These are phyloP conservation scores for Podospora appendiculata DNA, from an alignment of 495 filamentous ascomycete species.

Conservation along the genomic window DNA sequence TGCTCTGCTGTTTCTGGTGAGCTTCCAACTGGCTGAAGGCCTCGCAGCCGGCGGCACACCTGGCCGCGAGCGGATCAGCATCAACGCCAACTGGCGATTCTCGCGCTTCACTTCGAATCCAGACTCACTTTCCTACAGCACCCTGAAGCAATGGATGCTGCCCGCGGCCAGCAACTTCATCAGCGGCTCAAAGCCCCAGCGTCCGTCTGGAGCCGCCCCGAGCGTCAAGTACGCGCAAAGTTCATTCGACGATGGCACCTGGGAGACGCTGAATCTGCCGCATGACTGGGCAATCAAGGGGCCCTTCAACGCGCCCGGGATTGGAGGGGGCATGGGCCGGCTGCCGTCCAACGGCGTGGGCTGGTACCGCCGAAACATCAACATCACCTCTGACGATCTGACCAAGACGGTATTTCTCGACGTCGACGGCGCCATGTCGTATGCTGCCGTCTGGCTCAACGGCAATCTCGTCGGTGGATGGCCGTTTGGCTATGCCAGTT, in stretches of 20 bases:
- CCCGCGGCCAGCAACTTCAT: conserved; percentile 19
- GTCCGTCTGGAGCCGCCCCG: conserved; percentile 1
- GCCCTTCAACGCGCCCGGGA: conserved; percentile 35
- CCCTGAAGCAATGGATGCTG: conserved; percentile 20
- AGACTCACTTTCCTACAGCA: conserved; percentile 16
- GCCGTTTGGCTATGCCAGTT: conserved; percentile 44
- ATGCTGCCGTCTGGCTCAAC: conserved; percentile 44
- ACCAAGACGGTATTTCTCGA: conserved; percentile 37
- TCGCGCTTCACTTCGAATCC: conserved; percentile 17
- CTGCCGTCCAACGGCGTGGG: conserved; percentile 42
- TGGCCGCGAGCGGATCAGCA: conserved; percentile 9
- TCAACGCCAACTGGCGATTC: conserved; percentile 22
- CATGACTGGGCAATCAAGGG: conserved; percentile 48
- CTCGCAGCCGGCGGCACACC: background rate
- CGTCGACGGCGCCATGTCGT: conserved; percentile 45
- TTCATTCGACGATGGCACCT: conserved; percentile 10
- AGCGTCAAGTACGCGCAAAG: conserved; percentile 5
- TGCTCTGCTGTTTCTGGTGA: no score
- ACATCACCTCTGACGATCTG: conserved; percentile 16
- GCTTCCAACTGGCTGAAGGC: no score
- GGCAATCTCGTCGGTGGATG: conserved; percentile 40
- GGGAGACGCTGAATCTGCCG: conserved; percentile 13
- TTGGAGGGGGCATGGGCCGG: conserved; percentile 51
- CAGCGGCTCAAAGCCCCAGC: conserved; percentile 7
- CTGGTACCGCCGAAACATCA: conserved; percentile 40